Evolutionary conservation across 129 eudicot species (phyloP), one percentile per base, ranked within the genome.

Genomic region (Rutidosis leptorrhynchoides): DNA sequence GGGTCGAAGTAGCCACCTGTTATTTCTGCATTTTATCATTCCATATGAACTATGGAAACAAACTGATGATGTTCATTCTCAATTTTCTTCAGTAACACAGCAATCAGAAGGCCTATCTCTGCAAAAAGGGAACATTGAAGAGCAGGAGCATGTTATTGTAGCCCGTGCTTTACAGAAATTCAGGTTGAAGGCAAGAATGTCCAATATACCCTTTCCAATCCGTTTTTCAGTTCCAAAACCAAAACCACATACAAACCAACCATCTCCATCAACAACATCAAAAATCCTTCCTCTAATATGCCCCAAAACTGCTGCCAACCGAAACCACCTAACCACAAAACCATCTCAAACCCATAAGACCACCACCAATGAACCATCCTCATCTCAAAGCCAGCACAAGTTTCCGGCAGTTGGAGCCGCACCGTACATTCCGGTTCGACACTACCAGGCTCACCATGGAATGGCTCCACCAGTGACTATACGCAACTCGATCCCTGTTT

Each of bases 361-460:
- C 55, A 37, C 56, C 26, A 16, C 57, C 30, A 78, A 40, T 49
- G 81, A 83, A 20, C 73, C 42, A 20, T 30, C 70, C 22, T 5
- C 20, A 2, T 68, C 58, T 32, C 82, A 71, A 55, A 66, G 70
- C 57, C 81, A 76, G 33, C 77, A 69, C 73, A 86, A 77, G 68
- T 89, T 89, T 67, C 96, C 96, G 27, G 95, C 95, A 24, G 81
- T 73, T 62, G 90, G 87, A 74, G 96, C 96, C 14, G 77, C 86
- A 28, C 96, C 96, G 12, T 89, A 89, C 61, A 81, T 89, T 42
- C 96, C 96, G 0, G 77, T 89, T 60, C 64, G 88, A 32, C 96
- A 89, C 64, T 75, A 82, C 20, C 75, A 70, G 70, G 65, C 90
- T 52, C 86, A 78, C 67, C 81, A 73, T 49, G 78, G 85, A 30